Evolutionary conservation across 2,329 filamentous ascomycete species (phyloP).

Genomic region (Clarireedia sp.): DNA sequence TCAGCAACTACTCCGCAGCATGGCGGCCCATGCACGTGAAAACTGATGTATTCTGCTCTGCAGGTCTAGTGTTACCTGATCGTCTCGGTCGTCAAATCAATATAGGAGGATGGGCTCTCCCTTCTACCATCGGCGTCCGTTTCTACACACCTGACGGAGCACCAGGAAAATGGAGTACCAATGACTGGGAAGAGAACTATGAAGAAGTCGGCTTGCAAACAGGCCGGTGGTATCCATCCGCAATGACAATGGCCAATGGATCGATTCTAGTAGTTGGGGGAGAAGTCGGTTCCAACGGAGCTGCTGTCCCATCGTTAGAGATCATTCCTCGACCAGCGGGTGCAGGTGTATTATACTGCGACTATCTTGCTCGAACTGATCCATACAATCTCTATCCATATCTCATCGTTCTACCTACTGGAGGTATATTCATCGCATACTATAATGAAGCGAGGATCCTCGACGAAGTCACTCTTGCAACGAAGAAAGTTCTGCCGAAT

Average conservation of each 20-base stretch:
- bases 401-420: constrained; percentile 50
- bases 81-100: constrained; percentile 56
- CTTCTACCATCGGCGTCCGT: constrained; percentile 53
- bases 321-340: constrained; percentile 48
- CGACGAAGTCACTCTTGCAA: constrained; percentile 50
- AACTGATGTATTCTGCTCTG: constrained; percentile 62
- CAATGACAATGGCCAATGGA: constrained; percentile 57
- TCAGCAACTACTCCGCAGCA: constrained; percentile 44
- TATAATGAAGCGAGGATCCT: constrained; percentile 63
- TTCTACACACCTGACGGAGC: constrained; percentile 54
- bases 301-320: constrained; percentile 54
- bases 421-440: constrained; percentile 58
- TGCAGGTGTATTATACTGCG: constrained; percentile 44
- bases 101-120: constrained; percentile 58
- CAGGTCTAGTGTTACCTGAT: constrained; percentile 55
- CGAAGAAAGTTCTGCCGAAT: constrained; percentile 48
- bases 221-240: constrained; percentile 57
- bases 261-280: constrained; percentile 58
- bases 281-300: constrained; percentile 54
- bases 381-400: constrained; percentile 64
- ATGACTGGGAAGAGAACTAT: constrained; percentile 58
- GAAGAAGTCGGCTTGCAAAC: constrained; percentile 45
- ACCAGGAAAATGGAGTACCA: constrained; percentile 47
- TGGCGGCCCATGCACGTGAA: constrained; percentile 56
- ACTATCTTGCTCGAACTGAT: constrained; percentile 55